phyloP scores from a whole-genome alignment of 139 green algal species.

The Chlamydomonas urium region DNA sequence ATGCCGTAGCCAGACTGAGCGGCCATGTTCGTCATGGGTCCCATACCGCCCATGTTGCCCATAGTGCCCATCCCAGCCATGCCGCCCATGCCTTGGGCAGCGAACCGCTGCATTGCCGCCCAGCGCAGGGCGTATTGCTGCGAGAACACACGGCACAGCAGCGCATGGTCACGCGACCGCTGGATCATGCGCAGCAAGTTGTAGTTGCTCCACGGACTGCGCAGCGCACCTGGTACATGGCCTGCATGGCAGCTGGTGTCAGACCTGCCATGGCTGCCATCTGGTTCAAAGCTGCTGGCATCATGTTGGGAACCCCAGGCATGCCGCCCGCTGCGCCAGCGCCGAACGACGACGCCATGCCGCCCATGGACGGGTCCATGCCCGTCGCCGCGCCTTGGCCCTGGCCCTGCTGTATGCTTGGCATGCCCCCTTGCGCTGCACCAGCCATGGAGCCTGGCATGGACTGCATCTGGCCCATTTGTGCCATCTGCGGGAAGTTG shows the following conservation, averaged over 20 bases:
- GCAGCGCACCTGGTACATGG: conserved; percentile 19
- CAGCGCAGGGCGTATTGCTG: conserved; percentile 41
- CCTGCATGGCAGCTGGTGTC: conserved; percentile 12
- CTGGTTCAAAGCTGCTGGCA: not conserved
- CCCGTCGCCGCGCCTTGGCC: not conserved
- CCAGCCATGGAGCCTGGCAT: not conserved
- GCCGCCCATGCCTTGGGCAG: conserved; percentile 8
- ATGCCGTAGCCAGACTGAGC: not conserved
- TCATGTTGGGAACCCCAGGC: not conserved
- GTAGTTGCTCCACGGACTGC: not conserved
- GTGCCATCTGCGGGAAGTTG: conserved; percentile 18
- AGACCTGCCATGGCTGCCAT: conserved; percentile 16
- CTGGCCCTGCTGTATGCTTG: not conserved
- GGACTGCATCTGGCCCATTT: too few species aligned
- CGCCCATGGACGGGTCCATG: not conserved
- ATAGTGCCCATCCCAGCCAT: conserved; percentile 17
- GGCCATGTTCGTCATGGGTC: conserved; percentile 6
- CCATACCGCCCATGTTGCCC: conserved; percentile 18
- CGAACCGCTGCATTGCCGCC: conserved; percentile 30
- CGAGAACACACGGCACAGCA: not conserved
- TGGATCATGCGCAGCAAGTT: not conserved
- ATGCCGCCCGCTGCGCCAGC: not conserved
- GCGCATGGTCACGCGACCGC: not conserved
- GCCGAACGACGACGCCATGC: too few species aligned
- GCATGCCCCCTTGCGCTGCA: not conserved